Evolutionary conservation across 2,329 filamentous ascomycete genomes (phyloP).

Genomic region (Taxawa tesnikishii): DNA sequence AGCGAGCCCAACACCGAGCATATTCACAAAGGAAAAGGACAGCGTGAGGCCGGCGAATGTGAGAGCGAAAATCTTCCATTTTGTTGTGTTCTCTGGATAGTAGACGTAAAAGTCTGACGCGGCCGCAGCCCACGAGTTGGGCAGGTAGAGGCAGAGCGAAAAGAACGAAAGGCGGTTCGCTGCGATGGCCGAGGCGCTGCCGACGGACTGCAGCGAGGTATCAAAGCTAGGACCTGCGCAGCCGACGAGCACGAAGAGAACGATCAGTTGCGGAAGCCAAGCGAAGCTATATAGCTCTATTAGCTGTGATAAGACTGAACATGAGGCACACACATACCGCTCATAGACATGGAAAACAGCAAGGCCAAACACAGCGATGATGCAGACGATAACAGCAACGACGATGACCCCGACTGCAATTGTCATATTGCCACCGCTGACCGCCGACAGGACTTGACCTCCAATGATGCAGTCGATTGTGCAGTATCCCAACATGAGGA

Average conservation of each 20-base stretch:
- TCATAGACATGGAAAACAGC: constrained; percentile 34
- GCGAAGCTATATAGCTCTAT: constrained; percentile 32
- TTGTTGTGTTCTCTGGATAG: constrained; percentile 25
- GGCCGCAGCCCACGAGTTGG: constrained; percentile 24
- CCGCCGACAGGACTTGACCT: constrained; percentile 27
- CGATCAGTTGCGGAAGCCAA: constrained; percentile 25
- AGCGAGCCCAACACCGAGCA: constrained; percentile 10
- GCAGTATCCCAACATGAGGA: constrained; percentile 32
- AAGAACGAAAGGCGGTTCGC: constrained; percentile 15
- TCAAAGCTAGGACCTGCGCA: constrained; percentile 14
- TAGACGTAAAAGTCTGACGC: constrained; percentile 32
- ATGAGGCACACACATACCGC: constrained; percentile 37
- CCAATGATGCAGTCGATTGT: constrained; percentile 30
- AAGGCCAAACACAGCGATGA: constrained; percentile 28
- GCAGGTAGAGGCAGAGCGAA: constrained; percentile 8
- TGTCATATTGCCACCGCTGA: constrained; percentile 28
- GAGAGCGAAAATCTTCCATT: constrained; percentile 28
- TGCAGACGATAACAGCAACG: constrained; percentile 23
- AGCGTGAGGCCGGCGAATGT: constrained; percentile 28
- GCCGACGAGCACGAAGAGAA: constrained; percentile 20
- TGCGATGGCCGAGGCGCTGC: constrained; percentile 26
- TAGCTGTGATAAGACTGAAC: constrained; percentile 34
- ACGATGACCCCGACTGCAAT: constrained; percentile 32
- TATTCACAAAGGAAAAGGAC: constrained; percentile 30
- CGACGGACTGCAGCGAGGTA: constrained; percentile 19